Evolutionary conservation across 345 rosid genomes (phyloP).

Genomic region (Pistacia atlantica): DNA sequence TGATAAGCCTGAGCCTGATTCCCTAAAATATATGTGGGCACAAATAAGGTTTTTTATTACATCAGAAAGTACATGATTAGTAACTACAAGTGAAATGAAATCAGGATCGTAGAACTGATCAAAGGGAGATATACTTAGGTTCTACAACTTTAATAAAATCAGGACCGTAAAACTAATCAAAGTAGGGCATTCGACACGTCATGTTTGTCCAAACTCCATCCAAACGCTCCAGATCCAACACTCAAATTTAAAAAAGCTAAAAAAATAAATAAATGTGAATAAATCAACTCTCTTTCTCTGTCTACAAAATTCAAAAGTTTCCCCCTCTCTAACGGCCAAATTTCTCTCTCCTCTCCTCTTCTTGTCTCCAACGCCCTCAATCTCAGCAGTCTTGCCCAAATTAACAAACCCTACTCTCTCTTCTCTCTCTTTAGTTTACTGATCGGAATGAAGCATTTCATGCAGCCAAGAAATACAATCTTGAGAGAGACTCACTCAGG

Average conservation of each 20-base stretch:
- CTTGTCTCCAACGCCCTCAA: conserved; percentile 28
- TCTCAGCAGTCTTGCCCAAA: conserved; percentile 50
- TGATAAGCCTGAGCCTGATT: no score
- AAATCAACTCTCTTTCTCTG: not conserved
- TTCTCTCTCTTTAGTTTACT: not conserved
- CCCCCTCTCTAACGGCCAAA: conserved; percentile 56
- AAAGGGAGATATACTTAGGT: no score
- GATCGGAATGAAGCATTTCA: conserved; percentile 53
- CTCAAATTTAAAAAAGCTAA: not conserved
- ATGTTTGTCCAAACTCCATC: not conserved
- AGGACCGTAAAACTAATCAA: not conserved
- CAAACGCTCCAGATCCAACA: conserved; percentile 15
- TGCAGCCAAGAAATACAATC: conserved; percentile 70
- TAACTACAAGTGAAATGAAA: no score
- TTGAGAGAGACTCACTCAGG: conserved; percentile 43
- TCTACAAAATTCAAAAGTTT: conserved; percentile 20
- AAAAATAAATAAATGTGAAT: not conserved
- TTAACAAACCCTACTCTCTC: conserved; percentile 20
- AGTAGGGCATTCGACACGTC: not conserved
- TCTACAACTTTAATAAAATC: no score
- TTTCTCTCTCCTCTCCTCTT: conserved; percentile 17
- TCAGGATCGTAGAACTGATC: no score
- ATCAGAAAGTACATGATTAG: no score
- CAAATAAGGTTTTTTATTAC: no score
- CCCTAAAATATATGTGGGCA: no score